Percentiles rank a stretch among this genome's conserved stretches.
Evolutionary conservation across 257 asterid species (phyloP).

Genomic region (Nicotiana obtusifolia): DNA sequence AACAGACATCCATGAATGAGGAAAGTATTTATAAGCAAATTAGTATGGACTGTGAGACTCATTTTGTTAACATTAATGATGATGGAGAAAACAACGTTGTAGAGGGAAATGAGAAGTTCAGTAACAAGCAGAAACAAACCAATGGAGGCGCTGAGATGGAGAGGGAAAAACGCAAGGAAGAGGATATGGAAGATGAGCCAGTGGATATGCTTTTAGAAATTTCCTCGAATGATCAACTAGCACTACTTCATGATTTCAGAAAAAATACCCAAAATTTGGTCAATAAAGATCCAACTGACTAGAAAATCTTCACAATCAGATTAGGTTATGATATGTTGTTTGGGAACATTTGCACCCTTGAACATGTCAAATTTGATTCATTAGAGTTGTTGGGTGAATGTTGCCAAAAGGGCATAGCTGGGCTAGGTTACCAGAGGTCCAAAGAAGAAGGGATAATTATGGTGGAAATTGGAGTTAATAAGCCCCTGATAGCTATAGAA

Average conservation of each 20-base stretch:
- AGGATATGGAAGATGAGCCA: not conserved
- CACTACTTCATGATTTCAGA: not conserved
- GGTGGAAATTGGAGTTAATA: no score
- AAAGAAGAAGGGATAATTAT: not conserved
- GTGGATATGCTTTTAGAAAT: not conserved
- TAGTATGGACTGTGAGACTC: no score
- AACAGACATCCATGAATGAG: not conserved
- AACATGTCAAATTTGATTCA: not conserved
- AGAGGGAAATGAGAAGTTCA: not conserved
- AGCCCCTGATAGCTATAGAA: no score
- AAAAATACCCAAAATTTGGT: not conserved
- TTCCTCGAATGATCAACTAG: not conserved
- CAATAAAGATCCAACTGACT: not conserved
- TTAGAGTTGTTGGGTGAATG: not conserved
- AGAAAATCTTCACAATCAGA: no score
- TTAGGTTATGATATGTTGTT: not conserved
- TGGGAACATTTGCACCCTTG: not conserved
- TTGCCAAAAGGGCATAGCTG: not conserved
- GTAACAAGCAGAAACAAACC: not conserved
- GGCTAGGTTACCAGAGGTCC: not conserved
- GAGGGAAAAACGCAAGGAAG: not conserved
- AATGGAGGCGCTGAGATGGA: not conserved
- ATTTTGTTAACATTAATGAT: no score
- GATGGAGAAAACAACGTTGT: not conserved
- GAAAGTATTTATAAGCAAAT: no score